Conservation (phyloP, 2,329 filamentous ascomycete genomes). For the Trichoderma oligosporum region DNA sequence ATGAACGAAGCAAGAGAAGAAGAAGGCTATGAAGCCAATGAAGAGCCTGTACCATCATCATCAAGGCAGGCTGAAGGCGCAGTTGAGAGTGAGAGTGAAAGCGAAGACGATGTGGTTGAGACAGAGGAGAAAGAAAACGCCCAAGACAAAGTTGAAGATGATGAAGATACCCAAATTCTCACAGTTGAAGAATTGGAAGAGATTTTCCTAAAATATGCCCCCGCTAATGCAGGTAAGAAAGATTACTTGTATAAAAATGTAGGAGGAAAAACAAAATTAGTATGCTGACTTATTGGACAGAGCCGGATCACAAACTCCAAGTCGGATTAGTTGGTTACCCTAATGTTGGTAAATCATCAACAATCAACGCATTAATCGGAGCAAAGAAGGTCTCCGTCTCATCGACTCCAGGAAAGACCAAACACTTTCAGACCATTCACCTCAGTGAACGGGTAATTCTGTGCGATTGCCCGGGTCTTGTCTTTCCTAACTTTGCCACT, state of each 20-base stretch:
- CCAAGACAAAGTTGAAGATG: slow-evolving; percentile 31
- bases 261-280: neutral
- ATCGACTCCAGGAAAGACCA: slow-evolving; percentile 95
- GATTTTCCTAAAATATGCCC: slow-evolving; percentile 73
- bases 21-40: slow-evolving; percentile 44
- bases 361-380: slow-evolving; percentile 97
- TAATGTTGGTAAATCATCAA: slow-evolving; percentile 98
- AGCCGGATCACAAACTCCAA: slow-evolving; percentile 63
- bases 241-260: neutral
- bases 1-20: slow-evolving; percentile 68
- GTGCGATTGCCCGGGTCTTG: slow-evolving; percentile 96
- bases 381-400: slow-evolving; percentile 98
- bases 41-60: slow-evolving; percentile 25
- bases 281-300: slow-evolving; percentile 31
- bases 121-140: slow-evolving; percentile 23
- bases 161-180: slow-evolving; percentile 71
- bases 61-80: neutral
- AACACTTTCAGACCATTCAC: slow-evolving; percentile 98
- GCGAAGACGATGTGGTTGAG: slow-evolving; percentile 27
- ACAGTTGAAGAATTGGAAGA: slow-evolving; percentile 90
- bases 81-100: slow-evolving; percentile 27
- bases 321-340: slow-evolving; percentile 96
- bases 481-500: slow-evolving; percentile 95
- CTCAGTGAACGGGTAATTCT: slow-evolving; percentile 84
- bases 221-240: slow-evolving; percentile 51